phyloP scores from a whole-genome alignment of 1,139 yeast species.

The Hyphopichia pseudoburtonii region DNA sequence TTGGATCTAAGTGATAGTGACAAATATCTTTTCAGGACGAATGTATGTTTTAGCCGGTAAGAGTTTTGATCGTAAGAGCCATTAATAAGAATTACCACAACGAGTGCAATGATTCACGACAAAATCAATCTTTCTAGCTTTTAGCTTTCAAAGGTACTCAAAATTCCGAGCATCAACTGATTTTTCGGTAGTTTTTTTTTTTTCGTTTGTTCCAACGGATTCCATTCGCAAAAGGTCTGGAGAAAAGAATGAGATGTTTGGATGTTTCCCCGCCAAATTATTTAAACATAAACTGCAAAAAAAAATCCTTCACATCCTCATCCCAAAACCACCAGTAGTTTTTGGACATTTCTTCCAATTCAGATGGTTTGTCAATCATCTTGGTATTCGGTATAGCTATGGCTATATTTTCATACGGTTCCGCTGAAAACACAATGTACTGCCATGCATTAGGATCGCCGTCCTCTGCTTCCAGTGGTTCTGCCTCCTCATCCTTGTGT shows the following conservation, averaged over 20 bases:
- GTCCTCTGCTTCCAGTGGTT: slow-evolving; percentile 18
- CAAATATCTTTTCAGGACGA: too few relatives aligned
- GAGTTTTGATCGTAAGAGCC: too few relatives aligned
- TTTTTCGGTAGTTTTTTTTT: too few relatives aligned
- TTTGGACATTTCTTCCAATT: slow-evolving; percentile 31
- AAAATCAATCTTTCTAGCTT: too few relatives aligned
- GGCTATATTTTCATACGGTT: slow-evolving; percentile 78
- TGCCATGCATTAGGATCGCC: slow-evolving; percentile 46
- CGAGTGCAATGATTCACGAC: too few relatives aligned
- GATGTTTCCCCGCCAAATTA: not conserved
- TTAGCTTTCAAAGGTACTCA: too few relatives aligned
- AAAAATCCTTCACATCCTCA: slow-evolving; percentile 63
- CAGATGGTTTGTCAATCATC: slow-evolving; percentile 48
- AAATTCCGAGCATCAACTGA: too few relatives aligned
- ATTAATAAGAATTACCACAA: too few relatives aligned
- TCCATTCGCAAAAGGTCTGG: not conserved
- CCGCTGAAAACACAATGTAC: slow-evolving; percentile 74
- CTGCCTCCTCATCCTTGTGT: slow-evolving; percentile 16
- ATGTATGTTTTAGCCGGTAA: too few relatives aligned
- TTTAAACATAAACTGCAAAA: slow-evolving; percentile 59
- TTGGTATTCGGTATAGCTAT: slow-evolving; percentile 64
- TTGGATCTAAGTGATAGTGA: too few relatives aligned
- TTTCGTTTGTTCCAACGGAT: not conserved
- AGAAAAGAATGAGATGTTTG: not conserved
- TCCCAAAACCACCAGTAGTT: slow-evolving; percentile 74